A percentile compares a stretch with the other conserved stretches of the same genome.
Conservation (phyloP, 1,284 basidiomycete genomes). For the Tylopilus sp. region DNA sequence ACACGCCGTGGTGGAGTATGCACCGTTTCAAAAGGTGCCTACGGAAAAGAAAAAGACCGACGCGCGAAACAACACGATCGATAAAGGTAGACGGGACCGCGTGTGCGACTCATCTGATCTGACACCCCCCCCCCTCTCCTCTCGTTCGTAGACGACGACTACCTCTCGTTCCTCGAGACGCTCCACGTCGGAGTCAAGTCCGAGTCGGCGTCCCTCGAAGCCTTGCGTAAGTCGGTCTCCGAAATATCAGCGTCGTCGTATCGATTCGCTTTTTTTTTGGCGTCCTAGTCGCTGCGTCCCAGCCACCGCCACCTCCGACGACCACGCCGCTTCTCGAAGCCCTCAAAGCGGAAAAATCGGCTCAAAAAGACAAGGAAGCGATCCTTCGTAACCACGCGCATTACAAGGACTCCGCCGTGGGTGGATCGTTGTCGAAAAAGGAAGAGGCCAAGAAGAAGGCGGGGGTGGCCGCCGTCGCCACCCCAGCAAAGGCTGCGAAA, state of each 20-base stretch:
- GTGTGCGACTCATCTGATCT: too few relatives aligned
- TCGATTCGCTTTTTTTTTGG: neutral
- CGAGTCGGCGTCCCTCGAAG: slow-evolving; percentile 59
- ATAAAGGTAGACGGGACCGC: slow-evolving; percentile 19
- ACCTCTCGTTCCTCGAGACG: slow-evolving; percentile 74
- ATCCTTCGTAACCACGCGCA: slow-evolving; percentile 66
- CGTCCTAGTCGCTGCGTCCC: slow-evolving; percentile 53
- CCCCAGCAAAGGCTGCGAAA: slow-evolving; percentile 13
- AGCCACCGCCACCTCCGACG: slow-evolving; percentile 58
- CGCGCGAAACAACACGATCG: slow-evolving; percentile 35
- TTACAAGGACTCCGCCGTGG: slow-evolving; percentile 49
- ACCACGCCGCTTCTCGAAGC: slow-evolving; percentile 88
- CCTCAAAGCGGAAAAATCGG: slow-evolving; percentile 75
- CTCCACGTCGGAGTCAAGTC: slow-evolving; percentile 48
- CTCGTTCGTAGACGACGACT: slow-evolving; percentile 83
- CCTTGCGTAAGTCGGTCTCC: slow-evolving; percentile 53
- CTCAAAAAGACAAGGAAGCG: slow-evolving; percentile 66
- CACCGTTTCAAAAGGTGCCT: slow-evolving; percentile 86
- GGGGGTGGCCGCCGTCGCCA: neutral
- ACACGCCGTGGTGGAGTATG: slow-evolving; percentile 88
- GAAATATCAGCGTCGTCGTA: too few relatives aligned
- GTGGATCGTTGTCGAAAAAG: slow-evolving; percentile 37
- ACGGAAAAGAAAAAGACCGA: slow-evolving; percentile 66
- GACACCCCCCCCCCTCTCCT: too few relatives aligned
- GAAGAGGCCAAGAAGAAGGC: slow-evolving; percentile 54